These are phyloP conservation scores for Triticum timopheevii DNA, from an alignment of 176 grass and related monocot species.

Conservation along the genomic window DNA sequence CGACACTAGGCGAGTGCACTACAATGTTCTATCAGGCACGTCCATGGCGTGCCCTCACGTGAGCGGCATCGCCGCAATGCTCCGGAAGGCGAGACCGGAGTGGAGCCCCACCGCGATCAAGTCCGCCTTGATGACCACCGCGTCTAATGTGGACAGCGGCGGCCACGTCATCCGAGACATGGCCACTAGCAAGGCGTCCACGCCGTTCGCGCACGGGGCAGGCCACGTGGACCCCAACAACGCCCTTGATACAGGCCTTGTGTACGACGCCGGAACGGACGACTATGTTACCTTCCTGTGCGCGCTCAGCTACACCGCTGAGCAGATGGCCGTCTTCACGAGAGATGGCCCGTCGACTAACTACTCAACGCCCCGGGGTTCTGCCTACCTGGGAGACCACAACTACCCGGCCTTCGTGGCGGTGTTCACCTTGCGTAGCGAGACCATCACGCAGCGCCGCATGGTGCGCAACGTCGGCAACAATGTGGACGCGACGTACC, in stretches of 20 bases:
- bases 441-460: slow-evolving; percentile 38
- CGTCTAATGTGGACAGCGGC: slow-evolving; percentile 55
- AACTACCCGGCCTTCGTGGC: slow-evolving; percentile 56
- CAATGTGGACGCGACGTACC: slow-evolving; percentile 1
- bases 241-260: slow-evolving; percentile 45
- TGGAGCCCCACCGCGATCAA: no score
- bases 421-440: not conserved
- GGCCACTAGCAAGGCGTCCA: slow-evolving; percentile 39
- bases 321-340: slow-evolving; percentile 34
- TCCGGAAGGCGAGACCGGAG: no score
- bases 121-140: not conserved
- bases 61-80: no score
- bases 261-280: slow-evolving; percentile 46
- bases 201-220: slow-evolving; percentile 48
- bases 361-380: slow-evolving; percentile 9
- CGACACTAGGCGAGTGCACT: slow-evolving; percentile 46
- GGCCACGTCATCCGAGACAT: slow-evolving; percentile 39
- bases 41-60: no score
- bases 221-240: slow-evolving; percentile 59
- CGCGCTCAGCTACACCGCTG: slow-evolving; percentile 31
- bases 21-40: not conserved
- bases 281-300: slow-evolving; percentile 60
- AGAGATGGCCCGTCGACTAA: not conserved
- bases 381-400: slow-evolving; percentile 35
- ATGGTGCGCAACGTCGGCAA: slow-evolving; percentile 50